Percentiles rank a stretch among this genome's conserved stretches.
These are phyloP conservation scores for Pichia sp. DNA, from an alignment of 1,139 yeast genomes.

Conservation along the genomic window DNA sequence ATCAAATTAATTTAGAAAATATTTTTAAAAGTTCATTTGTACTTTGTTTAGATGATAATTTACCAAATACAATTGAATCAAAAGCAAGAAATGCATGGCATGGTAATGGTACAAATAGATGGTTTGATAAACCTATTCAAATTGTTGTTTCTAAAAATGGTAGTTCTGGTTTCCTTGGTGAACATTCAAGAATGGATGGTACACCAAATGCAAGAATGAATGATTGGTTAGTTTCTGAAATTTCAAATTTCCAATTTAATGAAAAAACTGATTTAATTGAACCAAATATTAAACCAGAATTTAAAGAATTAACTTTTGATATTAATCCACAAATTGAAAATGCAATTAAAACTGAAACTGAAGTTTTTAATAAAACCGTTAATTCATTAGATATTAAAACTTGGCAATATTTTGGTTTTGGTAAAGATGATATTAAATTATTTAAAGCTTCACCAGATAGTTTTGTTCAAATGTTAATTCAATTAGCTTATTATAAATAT, in stretches of 20 bases:
- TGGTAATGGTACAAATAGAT: conserved; percentile 88
- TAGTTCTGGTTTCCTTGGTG: conserved; percentile 88
- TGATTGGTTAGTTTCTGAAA: conserved; percentile 59
- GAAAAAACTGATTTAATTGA: neutral
- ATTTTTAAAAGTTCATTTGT: conserved; percentile 79
- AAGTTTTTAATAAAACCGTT: conserved; percentile 46
- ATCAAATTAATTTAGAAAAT: conserved; percentile 52
- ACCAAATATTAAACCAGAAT: neutral
- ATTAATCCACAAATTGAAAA: conserved; percentile 45
- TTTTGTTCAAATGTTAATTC: conserved; percentile 68
- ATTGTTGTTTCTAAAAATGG: conserved; percentile 80
- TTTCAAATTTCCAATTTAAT: conserved; percentile 26
- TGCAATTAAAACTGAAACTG: conserved; percentile 44
- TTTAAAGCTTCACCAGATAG: conserved; percentile 76
- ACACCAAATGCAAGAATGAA: conserved; percentile 90
- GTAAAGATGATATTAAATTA: conserved; percentile 62
- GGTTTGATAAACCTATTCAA: conserved; percentile 88
- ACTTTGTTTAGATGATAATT: conserved; percentile 63
- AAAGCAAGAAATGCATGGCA: conserved; percentile 90
- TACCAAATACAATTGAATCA: conserved; percentile 77
- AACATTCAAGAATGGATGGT: conserved; percentile 98
- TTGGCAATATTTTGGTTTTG: conserved; percentile 68
- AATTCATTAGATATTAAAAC: conserved; percentile 54
- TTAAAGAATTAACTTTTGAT: conserved; percentile 40
- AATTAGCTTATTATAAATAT: conserved; percentile 72